phyloP scores from a whole-genome alignment of 257 asterid genomes.

The Catharanthus roseus region DNA sequence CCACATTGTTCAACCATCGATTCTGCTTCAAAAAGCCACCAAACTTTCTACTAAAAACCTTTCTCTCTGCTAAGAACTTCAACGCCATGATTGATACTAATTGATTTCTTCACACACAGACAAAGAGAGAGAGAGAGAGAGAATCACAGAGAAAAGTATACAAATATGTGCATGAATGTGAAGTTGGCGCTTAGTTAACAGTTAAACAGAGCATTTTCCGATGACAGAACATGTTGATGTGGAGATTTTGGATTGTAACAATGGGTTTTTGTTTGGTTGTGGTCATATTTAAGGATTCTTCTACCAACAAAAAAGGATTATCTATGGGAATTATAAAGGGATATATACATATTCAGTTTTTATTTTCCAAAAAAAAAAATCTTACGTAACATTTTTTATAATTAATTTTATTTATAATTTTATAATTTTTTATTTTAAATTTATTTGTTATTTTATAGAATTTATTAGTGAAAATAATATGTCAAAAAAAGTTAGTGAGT shows the following conservation, averaged over 20 bases:
- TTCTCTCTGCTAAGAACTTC: conserved; percentile 5
- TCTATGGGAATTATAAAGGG: background rate
- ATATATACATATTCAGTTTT: too few species aligned
- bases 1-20: background rate
- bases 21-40: background rate
- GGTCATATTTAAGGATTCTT: background rate
- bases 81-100: background rate
- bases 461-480: too few species aligned
- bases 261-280: background rate
- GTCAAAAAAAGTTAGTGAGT: too few species aligned
- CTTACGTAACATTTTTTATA: too few species aligned
- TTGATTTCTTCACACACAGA: background rate
- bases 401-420: too few species aligned
- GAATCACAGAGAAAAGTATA: background rate
- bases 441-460: too few species aligned
- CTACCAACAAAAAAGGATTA: too few species aligned
- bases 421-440: too few species aligned
- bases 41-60: background rate
- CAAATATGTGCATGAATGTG: background rate
- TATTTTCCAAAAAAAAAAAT: too few species aligned
- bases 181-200: background rate
- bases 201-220: background rate
- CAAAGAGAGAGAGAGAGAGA: too few species aligned
- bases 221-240: conserved; percentile 4
- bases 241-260: conserved; percentile 10